These are phyloP conservation scores for Trematosphaeria pertusa DNA, from an alignment of 2,329 filamentous ascomycete genomes.

Conservation along the genomic window DNA sequence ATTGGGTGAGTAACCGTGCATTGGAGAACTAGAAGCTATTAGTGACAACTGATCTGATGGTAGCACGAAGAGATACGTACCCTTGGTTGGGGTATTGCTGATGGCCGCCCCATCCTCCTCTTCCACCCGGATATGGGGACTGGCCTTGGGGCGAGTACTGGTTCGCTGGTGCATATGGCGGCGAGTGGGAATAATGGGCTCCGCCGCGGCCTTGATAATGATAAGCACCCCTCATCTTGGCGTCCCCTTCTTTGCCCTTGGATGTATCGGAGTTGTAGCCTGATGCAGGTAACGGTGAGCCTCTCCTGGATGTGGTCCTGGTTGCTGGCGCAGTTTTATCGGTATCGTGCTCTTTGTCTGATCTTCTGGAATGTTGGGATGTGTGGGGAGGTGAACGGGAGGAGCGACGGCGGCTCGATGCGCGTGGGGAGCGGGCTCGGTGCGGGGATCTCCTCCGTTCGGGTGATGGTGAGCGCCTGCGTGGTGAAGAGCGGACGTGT, in stretches of 20 bases:
- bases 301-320: constrained; percentile 27
- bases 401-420: constrained; percentile 30
- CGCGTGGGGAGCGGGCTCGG: constrained; percentile 33
- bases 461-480: constrained; percentile 35
- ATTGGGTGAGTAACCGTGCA: constrained; percentile 64
- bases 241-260: constrained; percentile 32
- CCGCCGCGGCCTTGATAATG: constrained; percentile 46
- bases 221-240: constrained; percentile 47
- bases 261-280: constrained; percentile 41
- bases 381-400: constrained; percentile 37
- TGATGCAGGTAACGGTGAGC: constrained; percentile 36
- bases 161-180: constrained; percentile 63
- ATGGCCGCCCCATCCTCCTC: constrained; percentile 61
- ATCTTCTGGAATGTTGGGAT: constrained; percentile 19
- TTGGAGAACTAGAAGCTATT: constrained; percentile 50
- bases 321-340: constrained; percentile 20
- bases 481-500: constrained; percentile 41
- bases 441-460: constrained; percentile 34
- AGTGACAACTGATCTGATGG: constrained; percentile 7
- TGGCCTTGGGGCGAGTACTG: constrained; percentile 68
- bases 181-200: constrained; percentile 63
- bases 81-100: constrained; percentile 55
- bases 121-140: constrained; percentile 64
- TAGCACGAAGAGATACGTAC: constrained; percentile 50
- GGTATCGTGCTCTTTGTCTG: constrained; percentile 25